Base-by-base conservation (phyloP, 192 early-diverging fungal genomes). In the Entomortierella parvispora region DNA sequence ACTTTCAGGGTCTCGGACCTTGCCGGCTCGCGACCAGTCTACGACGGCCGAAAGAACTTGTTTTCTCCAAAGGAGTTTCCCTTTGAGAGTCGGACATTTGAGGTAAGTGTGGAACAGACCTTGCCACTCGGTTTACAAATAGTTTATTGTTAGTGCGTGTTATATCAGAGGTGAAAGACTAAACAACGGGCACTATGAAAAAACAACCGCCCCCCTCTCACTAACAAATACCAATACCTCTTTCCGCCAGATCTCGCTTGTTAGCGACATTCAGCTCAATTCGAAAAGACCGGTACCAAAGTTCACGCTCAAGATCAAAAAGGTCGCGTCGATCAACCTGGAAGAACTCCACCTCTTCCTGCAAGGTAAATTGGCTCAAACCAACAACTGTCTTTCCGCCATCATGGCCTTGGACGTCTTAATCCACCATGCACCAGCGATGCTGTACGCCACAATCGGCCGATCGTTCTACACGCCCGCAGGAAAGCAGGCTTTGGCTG, bases 401-500 rank as follows among this genome's bases (percentile, higher is more conserved):
- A 84, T 93, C 23, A 88, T 80, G 65, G 87, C 88, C 6, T 65
- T 93, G 18, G 96, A 98, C 56, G 85, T 96, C 14, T 82, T 94
- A 1, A 88, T 98, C 34, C 87, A 93, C 20, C 92, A 96, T 61
- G 77, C 87, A 1, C 89, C 95, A 22, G 88, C 92, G 12, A 69
- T 90, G 46, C 80, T 84, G 42, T 94, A 93, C 71, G 84, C 89
- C 18, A 93, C 92, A 32, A 89, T 95, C 53, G 93, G 94, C 25
- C 86, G 93, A 4, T 98, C 94, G 20, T 96, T 98, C 86, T 97
- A 92, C 69, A 97, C 93, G 3, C 88, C 91, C 26, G 81, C 82
- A 10, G 83, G 83, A 55, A 79, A 74, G 2, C 68, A 66, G 48
- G 54, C 64, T 22, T 85, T 87, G 0, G 71, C 79, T 2, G 90